These are phyloP conservation scores for Coniochaeta pulveracea DNA, from an alignment of 2,329 filamentous ascomycete species.

Conservation along the genomic window DNA sequence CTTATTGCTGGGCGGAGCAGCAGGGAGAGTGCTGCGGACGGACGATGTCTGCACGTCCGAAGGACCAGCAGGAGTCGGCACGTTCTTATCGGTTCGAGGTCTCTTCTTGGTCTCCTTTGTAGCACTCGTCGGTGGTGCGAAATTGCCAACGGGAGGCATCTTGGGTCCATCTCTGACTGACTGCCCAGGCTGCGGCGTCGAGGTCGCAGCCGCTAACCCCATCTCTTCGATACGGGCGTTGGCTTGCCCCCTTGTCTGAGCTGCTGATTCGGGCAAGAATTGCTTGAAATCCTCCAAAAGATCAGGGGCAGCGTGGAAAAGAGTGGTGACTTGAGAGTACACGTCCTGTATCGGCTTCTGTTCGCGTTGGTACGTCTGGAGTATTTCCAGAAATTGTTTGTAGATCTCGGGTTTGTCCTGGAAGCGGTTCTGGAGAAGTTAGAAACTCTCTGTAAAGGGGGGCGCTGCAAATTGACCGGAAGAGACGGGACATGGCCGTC, in stretches of 20 bases:
- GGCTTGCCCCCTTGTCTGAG: constrained; percentile 45
- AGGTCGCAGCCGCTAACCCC: constrained; percentile 34
- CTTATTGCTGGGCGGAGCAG: constrained; percentile 34
- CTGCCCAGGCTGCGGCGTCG: constrained; percentile 43
- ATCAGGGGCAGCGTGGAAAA: constrained; percentile 90
- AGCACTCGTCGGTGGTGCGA: constrained; percentile 70
- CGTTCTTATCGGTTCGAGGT: constrained; percentile 47
- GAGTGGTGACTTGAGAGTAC: constrained; percentile 87
- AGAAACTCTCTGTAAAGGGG: constrained; percentile 6
- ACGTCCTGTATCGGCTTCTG: constrained; percentile 98
- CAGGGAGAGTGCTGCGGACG: constrained; percentile 22
- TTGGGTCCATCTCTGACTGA: constrained; percentile 51
- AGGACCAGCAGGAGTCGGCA: constrained; percentile 33
- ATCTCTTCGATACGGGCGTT: constrained; percentile 56
- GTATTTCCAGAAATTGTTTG: constrained; percentile 95
- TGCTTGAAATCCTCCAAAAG: constrained; percentile 97
- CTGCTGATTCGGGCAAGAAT: constrained; percentile 80
- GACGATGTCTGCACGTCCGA: constrained; percentile 27
- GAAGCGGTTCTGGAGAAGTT: constrained; percentile 68
- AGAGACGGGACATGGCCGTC: too few species aligned
- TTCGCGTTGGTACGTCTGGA: constrained; percentile 96
- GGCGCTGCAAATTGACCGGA: too few species aligned
- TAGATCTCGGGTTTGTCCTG: constrained; percentile 96
- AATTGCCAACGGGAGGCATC: constrained; percentile 90
- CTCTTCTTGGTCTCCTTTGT: constrained; percentile 89